Evolutionary conservation across 2,329 filamentous ascomycete genomes (phyloP), one percentile per base, ranked within the genome.

Genomic region (Diaporthe humulicola): DNA sequence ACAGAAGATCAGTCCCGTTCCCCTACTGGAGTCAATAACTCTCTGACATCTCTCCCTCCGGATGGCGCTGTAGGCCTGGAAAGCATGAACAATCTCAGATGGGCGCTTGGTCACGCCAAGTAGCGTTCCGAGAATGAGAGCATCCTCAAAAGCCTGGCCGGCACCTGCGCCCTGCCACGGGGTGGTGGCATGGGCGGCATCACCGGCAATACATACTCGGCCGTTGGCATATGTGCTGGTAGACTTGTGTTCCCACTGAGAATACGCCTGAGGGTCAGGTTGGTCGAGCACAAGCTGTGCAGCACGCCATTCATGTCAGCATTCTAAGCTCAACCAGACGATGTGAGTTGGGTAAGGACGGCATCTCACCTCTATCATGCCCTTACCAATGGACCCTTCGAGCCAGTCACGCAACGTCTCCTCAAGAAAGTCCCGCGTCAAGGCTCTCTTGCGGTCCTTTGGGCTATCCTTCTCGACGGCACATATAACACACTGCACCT

Each of bases 101-200:
- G 45, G 30, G 15, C 19, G 19, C 19, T 70, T 70, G 12, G 56
- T 36, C 15, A 73, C 48, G 17, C 66, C 70, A 9, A 76, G 60
- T 2, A 77, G 45, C 2, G 70, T 70, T 7, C 70, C 72, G 6
- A 77, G 72, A 15, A 77, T 74, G 42, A 76, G 42, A 9, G 76
- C 75, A 38, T 77, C 76, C 38, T 77, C 76, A 25, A 77, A 73
- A 28, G 73, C 76, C 66, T 76, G 73, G 1, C 76, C 74, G 25
- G 76, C 64, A n/a, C 76, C 76, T 17, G 74, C 74, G 12, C 76
- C 76, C 48, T 77, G 76, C 76, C 74, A 77, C 17, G 76, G 76
- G 2, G 74, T 71, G 5, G 70, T 75, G 5, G 76, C 76, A 22
- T 77, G 74, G 25, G 76, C 76, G 2, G 76, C 76, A 42, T 77